Evolutionary conservation across 2,329 filamentous ascomycete species (phyloP), one percentile per base, ranked within the genome.

Genomic region (Helotiales sp.): DNA sequence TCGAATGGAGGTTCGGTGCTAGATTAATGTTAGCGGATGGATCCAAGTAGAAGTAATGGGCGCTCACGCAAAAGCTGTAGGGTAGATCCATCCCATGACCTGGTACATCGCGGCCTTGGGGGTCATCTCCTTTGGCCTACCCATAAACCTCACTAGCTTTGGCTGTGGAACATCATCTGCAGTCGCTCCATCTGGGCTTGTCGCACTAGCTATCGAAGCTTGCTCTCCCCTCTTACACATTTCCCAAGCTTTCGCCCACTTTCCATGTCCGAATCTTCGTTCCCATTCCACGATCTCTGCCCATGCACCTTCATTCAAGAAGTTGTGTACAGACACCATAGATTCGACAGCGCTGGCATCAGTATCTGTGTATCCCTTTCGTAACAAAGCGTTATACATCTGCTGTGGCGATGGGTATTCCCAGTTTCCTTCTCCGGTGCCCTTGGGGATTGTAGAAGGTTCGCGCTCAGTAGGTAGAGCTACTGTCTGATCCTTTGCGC

Each of bases 311-410:
- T 99, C 95, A 73, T 99, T 99, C 58, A 99, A 75, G 70, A 97
- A 98, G 75, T 99, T 99, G 79, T 99, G 95, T 10, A 98, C 91
- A 0, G 91, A 89, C 5, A 99, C 95, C 95, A 99, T 99, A 70
- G 88, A 87, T 75, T 97, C 93, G 13, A 99, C 93, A 3, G 93
- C 92, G 19, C 93, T 95, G 54, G 91, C 84, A 55, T 96, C 93
- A 0, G 95, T 98, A 72, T 98, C 93, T 0, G 89, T 92, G 75
- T 97, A 95, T 58, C 95, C 95, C 76, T 99, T 99, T 63, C 95
- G 88, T 61, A 98, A 78, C 76, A 99, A 88, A 7, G 95, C 95
- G 70, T 99, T 98, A 81, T 98, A 99, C 95, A 99, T 99, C 75
- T 99, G 95, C 77, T 99, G 95, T 0, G 95, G 93, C 0, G 92